Evolutionary conservation across 192 early-diverging fungal genomes (phyloP), one percentile per base, ranked within the genome.

Genomic region (Coemansia sp.): DNA sequence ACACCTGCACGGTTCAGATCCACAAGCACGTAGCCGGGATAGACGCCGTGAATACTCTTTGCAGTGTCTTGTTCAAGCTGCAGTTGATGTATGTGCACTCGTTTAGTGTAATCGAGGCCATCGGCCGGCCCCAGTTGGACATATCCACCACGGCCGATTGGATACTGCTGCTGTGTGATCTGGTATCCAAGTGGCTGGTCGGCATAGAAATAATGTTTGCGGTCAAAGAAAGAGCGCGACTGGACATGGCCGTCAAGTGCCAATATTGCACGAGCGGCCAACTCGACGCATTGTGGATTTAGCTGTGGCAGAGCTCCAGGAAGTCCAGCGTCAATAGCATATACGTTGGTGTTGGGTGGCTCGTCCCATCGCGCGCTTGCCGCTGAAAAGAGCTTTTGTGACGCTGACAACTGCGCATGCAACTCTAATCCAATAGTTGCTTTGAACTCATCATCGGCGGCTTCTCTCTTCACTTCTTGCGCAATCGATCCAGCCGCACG

Each of bases 151-250:
- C 76, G 73, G 4, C 93, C 89, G 65, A 97, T 84, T 10, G 94
- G 94, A 44, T 85, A 84, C 56, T 81, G 83, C 52, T 93, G 87
- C 65, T 98, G 95, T 21, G 95, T 98, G 64, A 98, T 95, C 78
- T 98, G 95, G 73, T 94, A 98, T 18, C 95, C 94, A 52, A 86
- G 87, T 14, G 95, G 94, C 62, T 94, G 81, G 78, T 98, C 95
- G 3, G 89, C 86, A 70, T 98, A 98, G 77, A 95, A 95, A 65
- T 98, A 98, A 69, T 98, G 95, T 68, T 98, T 96, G 49, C 95
- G 86, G 58, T 96, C 95, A 69, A 98, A 98, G 1, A 85, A 81
- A 12, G 89, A 93, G 23, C 56, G 25, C 5, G 25, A 62, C 53
- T 92, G 86, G 25, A 96, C 82, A 30, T 84, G 79, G 3, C 86